A percentile compares a stretch with the other conserved stretches of the same genome.
phyloP scores from a whole-genome alignment of 2,329 filamentous ascomycete genomes.

The Rutstroemia sp. region DNA sequence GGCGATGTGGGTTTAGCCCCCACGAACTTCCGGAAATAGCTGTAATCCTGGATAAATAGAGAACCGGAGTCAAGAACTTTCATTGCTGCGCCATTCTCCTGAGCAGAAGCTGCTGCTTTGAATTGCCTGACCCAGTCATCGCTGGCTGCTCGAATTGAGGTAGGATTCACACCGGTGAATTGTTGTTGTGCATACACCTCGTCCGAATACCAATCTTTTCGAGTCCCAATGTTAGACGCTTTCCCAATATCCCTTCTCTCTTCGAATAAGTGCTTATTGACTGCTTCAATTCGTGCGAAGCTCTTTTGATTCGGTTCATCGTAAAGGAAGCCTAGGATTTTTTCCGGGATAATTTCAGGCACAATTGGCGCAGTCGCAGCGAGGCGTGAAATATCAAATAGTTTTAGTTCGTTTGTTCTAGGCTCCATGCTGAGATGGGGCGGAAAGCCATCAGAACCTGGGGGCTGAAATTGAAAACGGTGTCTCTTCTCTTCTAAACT shows the following conservation, averaged over 20 bases:
- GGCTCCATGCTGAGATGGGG: slow-evolving; percentile 3
- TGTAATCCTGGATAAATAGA: slow-evolving; percentile 24
- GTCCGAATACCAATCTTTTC: slow-evolving; percentile 22
- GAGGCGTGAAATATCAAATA: slow-evolving; percentile 3
- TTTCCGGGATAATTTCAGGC: slow-evolving; percentile 1
- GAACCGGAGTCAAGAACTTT: slow-evolving; percentile 4
- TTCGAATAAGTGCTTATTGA: background rate
- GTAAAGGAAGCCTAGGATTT: slow-evolving; percentile 3
- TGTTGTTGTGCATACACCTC: slow-evolving; percentile 36
- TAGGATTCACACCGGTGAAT: slow-evolving; percentile 32
- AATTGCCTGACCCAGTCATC: slow-evolving; percentile 19
- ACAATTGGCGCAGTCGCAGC: background rate
- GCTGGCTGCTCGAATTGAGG: slow-evolving; percentile 16
- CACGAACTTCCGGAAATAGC: slow-evolving; percentile 22
- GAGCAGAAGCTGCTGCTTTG: background rate
- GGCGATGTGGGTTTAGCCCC: background rate
- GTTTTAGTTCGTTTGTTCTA: background rate
- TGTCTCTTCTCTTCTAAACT: background rate
- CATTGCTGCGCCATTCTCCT: slow-evolving; percentile 4
- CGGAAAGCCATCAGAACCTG: background rate
- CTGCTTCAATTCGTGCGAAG: background rate
- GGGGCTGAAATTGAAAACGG: slow-evolving; percentile 5
- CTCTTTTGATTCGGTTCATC: slow-evolving; percentile 1
- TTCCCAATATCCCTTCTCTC: slow-evolving; percentile 7
- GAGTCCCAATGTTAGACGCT: slow-evolving; percentile 11